Base-by-base conservation (phyloP, 768 basidiomycete species). In the Lyophyllum shimeji region DNA sequence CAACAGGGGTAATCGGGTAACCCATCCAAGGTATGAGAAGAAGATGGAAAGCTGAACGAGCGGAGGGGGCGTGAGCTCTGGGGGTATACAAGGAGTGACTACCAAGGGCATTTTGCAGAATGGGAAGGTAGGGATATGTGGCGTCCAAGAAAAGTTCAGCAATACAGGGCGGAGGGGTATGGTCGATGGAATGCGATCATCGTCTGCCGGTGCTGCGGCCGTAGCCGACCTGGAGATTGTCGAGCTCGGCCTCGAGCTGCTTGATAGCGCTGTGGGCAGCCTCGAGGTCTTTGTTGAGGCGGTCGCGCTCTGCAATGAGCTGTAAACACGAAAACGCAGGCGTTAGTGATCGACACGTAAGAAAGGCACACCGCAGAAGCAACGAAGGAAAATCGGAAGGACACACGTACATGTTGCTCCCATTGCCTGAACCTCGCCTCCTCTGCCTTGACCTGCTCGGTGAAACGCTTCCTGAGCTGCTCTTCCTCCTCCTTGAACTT, bases 401-500 rank as follows among this genome's bases (percentile, higher is more conserved):
- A 6, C 3, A 55, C 31, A 81, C 90, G 65, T 70, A 95, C 93
- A 74, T 97, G 94, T 76, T 96, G 93, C 71, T 98, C 97, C 97
- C 97, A 99, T 64, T 98, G 95, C 71, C 97, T 86, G 83, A 99
- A 99, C 58, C 97, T 82, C 12, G 91, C 83, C 70, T 99, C 97
- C 78, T 99, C 97, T 55, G 93, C 81, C 80, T 99, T 99, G 82
- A 99, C 97, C 78, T 99, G 97, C 74, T 99, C 97, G 27, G 97
- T 99, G 76, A 99, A 99, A 59, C 95, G 86, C 81, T 95, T 98
- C 68, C 96, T 82, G 59, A 98, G 84, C 56, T 87, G 82, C 74
- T 99, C 97, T 72, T 99, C 96, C 76, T 99, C 97, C 72, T 98
- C 97, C 80, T 95, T 95, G 87, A 96, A 99, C 75, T 98, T 98